These are phyloP conservation scores for Calonectria multiphialidica DNA, from an alignment of 2,329 filamentous ascomycete genomes.

Conservation along the genomic window DNA sequence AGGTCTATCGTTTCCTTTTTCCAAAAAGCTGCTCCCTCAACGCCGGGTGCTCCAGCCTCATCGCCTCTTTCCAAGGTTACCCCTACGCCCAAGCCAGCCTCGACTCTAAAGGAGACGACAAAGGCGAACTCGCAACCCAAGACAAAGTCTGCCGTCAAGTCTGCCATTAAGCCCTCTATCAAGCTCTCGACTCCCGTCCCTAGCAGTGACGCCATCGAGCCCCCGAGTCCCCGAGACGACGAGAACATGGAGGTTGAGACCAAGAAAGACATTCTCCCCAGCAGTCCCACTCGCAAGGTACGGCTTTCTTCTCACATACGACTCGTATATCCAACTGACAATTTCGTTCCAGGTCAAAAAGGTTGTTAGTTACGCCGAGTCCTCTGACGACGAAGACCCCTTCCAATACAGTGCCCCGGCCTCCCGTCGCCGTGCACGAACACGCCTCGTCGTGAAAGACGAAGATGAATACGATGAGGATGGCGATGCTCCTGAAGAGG, in stretches of 20 bases:
- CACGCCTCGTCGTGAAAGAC: conserved; percentile 72
- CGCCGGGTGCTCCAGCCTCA: conserved; percentile 48
- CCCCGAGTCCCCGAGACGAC: conserved; percentile 71
- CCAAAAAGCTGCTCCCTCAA: conserved; percentile 54
- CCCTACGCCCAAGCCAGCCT: conserved; percentile 46
- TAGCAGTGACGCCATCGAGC: conserved; percentile 81
- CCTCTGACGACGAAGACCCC: conserved; percentile 83
- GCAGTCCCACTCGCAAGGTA: conserved; percentile 87
- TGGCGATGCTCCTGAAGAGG: conserved; percentile 70
- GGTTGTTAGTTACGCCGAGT: conserved; percentile 84
- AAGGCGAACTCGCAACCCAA: conserved; percentile 57
- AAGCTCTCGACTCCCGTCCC: conserved; percentile 76
- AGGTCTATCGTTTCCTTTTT: conserved; percentile 60
- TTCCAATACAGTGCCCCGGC: conserved; percentile 62
- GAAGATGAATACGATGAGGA: conserved; percentile 81
- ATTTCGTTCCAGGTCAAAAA: conserved; percentile 59
- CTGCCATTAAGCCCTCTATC: conserved; percentile 47
- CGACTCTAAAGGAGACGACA: conserved; percentile 56
- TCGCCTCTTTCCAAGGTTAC: conserved; percentile 48
- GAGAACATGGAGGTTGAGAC: conserved; percentile 63
- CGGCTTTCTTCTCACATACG: not conserved
- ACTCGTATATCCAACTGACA: not conserved
- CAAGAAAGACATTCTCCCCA: conserved; percentile 47
- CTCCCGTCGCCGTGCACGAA: conserved; percentile 54
- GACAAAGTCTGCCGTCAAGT: conserved; percentile 59